Evolutionary conservation across 768 basidiomycete species (phyloP), one percentile per base, ranked within the genome.

Genomic region (Suillus subalutaceus): DNA sequence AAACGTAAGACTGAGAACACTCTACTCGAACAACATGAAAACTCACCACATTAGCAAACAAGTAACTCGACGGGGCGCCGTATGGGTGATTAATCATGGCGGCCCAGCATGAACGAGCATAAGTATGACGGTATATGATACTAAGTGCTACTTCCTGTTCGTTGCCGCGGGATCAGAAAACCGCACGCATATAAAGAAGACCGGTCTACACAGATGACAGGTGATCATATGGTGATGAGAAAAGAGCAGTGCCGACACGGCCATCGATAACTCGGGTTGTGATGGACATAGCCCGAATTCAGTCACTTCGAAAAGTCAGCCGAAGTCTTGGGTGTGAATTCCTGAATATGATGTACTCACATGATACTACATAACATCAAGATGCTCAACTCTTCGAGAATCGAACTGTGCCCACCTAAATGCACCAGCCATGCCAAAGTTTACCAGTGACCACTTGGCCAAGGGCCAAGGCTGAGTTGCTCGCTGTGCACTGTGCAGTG

Each of bases 11-110:
- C 10, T 43, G 60, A 46, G 15, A 13, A 15, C 30, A 30, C 16
- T 1, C 4, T 44, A 7, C 15, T 30, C 46, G 23, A 43, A 41
- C 8, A 37, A 5, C 20, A 3, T 1, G 43, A 43, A 23, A 41
- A 10, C 76, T 55, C 48, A 73, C 76, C 67, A 68, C 69, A 38
- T 52, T 67, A 18, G 71, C 65, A 41, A 76, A 75, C 63, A 76
- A 52, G 41, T 72, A 77, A 55, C 68, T 72, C 18, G 76, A 71
- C 32, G 76, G 66, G 56, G 73, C 70, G 44, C 66, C 73, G 43
- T 76, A 76, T 18, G 75, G 75, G 67, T 76, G 75, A 63, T 70
- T 76, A 70, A 76, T 77, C 67, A 50, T 74, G 68, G 65, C 6
- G 41, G 10, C 41, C 59, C 59, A 60, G 59, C 59, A 60, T 60